Evolutionary conservation across 345 rosid genomes (phyloP).

Genomic region (Eucalyptus leucophloia): DNA sequence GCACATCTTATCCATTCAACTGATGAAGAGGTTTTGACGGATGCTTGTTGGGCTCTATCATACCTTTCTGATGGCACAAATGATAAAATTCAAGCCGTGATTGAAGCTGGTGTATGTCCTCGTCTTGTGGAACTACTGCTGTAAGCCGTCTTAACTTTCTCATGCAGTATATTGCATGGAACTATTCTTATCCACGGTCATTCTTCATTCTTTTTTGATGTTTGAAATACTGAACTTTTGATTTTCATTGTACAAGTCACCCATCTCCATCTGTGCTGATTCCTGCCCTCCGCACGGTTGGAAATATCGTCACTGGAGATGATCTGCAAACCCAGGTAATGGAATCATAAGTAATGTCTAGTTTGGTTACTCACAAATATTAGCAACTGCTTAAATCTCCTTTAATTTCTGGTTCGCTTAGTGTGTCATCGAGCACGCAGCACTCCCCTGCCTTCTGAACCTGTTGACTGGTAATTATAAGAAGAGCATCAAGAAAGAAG

Average conservation of each 20-base stretch:
- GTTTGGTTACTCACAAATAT: background rate
- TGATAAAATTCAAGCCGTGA: constrained; percentile 41
- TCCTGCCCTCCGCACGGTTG: constrained; percentile 44
- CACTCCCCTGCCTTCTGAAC: constrained; percentile 26
- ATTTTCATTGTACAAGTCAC: constrained; percentile 3
- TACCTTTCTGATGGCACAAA: constrained; percentile 41
- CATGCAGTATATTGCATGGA: background rate
- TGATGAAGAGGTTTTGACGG: constrained; percentile 40
- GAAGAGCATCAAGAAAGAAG: constrained; percentile 46
- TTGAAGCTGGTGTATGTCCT: constrained; percentile 33
- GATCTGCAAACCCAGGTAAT: constrained; percentile 26
- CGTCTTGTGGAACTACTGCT: constrained; percentile 27
- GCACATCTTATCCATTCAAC: constrained; percentile 28
- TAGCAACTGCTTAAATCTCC: background rate
- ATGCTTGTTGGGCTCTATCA: constrained; percentile 45
- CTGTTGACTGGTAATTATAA: constrained; percentile 24
- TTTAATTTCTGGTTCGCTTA: background rate
- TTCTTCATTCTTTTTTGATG: background rate
- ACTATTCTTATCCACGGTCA: background rate
- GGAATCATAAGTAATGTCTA: background rate
- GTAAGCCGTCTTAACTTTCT: constrained; percentile 2
- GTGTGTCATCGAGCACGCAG: constrained; percentile 25
- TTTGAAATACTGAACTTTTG: background rate
- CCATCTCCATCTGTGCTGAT: constrained; percentile 33
- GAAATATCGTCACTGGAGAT: constrained; percentile 39